These are phyloP conservation scores for Candida buenavistaensis DNA, from an alignment of 1,139 yeast species.

Conservation along the genomic window DNA sequence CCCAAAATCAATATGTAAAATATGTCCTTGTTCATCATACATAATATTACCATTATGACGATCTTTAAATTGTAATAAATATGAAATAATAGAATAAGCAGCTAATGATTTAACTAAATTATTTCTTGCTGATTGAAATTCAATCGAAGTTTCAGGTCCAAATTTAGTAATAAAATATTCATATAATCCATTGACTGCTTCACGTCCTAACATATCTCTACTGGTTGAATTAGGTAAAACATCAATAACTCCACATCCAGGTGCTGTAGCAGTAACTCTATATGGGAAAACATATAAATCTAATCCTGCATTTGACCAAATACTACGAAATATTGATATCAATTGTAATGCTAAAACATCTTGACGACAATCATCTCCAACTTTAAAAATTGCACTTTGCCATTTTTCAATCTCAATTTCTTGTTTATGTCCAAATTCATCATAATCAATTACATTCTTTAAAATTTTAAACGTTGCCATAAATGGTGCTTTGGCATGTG, in stretches of 20 bases:
- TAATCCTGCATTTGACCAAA: conserved; percentile 85
- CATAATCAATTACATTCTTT: conserved; percentile 49
- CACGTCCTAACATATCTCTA: conserved; percentile 98
- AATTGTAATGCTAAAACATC: conserved; percentile 93
- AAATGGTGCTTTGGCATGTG: conserved; percentile 98
- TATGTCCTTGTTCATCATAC: conserved; percentile 95
- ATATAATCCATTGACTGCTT: conserved; percentile 95
- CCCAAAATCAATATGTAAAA: conserved; percentile 95
- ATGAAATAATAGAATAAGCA: conserved; percentile 92
- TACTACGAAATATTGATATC: conserved; percentile 86
- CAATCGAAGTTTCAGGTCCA: conserved; percentile 90
- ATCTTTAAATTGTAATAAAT: conserved; percentile 90
- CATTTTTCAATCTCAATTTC: conserved; percentile 54
- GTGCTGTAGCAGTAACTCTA: conserved; percentile 97
- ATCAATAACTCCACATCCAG: conserved; percentile 98
- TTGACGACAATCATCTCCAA: conserved; percentile 98
- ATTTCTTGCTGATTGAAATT: conserved; percentile 86
- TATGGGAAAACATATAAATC: conserved; percentile 92
- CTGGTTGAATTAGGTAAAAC: conserved; percentile 93
- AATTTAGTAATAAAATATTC: conserved; percentile 90
- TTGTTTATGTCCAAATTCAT: conserved; percentile 42
- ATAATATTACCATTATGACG: conserved; percentile 98
- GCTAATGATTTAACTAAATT: conserved; percentile 93
- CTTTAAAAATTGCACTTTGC: conserved; percentile 98
- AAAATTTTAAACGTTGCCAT: conserved; percentile 92